These are phyloP conservation scores for Auricularia heimuer DNA, from an alignment of 768 basidiomycete species.

Conservation along the genomic window DNA sequence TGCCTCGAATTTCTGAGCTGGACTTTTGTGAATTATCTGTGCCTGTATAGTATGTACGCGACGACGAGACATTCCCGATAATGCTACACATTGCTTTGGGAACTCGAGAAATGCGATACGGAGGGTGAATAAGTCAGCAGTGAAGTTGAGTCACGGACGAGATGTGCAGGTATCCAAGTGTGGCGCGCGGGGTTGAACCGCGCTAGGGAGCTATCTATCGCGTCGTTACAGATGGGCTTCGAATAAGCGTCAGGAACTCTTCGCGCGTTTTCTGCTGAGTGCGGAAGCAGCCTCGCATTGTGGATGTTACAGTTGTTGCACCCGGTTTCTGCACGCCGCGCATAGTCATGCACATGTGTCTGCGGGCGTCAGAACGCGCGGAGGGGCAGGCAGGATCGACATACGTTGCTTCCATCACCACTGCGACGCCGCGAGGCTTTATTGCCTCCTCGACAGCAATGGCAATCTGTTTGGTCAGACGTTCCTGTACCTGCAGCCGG, in stretches of 20 bases:
- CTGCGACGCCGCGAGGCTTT: slow-evolving; percentile 92
- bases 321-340: slow-evolving; percentile 99
- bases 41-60: not conserved
- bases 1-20: not conserved
- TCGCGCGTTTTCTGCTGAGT: slow-evolving; percentile 98
- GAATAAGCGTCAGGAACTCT: slow-evolving; percentile 56
- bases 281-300: slow-evolving; percentile 97
- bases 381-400: slow-evolving; percentile 22
- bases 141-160: too few species aligned
- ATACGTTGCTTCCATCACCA: slow-evolving; percentile 98
- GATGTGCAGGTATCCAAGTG: too few species aligned
- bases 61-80: slow-evolving; percentile 28
- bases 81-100: slow-evolving; percentile 46
- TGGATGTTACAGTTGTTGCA: slow-evolving; percentile 87
- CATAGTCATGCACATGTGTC: slow-evolving; percentile 99
- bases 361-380: slow-evolving; percentile 20
- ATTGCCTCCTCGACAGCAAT: slow-evolving; percentile 98
- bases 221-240: slow-evolving; percentile 7
- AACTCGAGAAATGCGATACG: slow-evolving; percentile 32
- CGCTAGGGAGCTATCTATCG: not conserved
- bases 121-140: slow-evolving; percentile 16
- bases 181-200: slow-evolving; percentile 38
- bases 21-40: not conserved
- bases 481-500: slow-evolving; percentile 93
- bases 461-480: slow-evolving; percentile 94